Conservation (phyloP, 1,284 basidiomycete species). For the Cutaneotrichosporon dermatis region DNA sequence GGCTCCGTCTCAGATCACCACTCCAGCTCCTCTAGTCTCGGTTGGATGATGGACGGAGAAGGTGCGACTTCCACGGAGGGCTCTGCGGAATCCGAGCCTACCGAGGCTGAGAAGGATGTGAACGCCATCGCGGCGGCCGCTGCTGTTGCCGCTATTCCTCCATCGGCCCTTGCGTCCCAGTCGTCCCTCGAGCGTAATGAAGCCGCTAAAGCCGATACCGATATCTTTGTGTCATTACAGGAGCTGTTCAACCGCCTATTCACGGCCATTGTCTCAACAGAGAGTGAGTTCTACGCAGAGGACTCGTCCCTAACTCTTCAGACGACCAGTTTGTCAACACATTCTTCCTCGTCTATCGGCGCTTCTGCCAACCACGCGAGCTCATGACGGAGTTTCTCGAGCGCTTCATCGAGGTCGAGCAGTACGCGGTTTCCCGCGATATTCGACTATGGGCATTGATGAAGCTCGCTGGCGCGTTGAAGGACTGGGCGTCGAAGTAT, state of each 20-base stretch:
- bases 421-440: slow-evolving; percentile 34
- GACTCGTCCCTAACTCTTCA: not conserved
- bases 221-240: slow-evolving; percentile 23
- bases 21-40: slow-evolving; percentile 31
- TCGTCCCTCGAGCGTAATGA: not conserved
- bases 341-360: slow-evolving; percentile 47
- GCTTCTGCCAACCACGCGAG: slow-evolving; percentile 39
- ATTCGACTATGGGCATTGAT: slow-evolving; percentile 41
- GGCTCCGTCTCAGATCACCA: slow-evolving; percentile 16
- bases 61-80: slow-evolving; percentile 10
- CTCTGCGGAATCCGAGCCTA: slow-evolving; percentile 4
- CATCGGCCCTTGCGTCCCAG: not conserved
- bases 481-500: slow-evolving; percentile 42
- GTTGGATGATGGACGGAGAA: slow-evolving; percentile 31
- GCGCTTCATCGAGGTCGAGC: slow-evolving; percentile 34
- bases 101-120: not conserved
- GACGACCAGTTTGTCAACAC: slow-evolving; percentile 39
- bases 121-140: not conserved
- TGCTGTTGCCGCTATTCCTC: not conserved
- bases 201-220: not conserved
- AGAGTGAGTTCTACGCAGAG: slow-evolving; percentile 27
- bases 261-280: slow-evolving; percentile 38
- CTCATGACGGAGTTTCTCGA: slow-evolving; percentile 41
- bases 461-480: slow-evolving; percentile 43
- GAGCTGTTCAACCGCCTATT: slow-evolving; percentile 39